A percentile compares a stretch with the other conserved stretches of the same genome.
Conservation (phyloP, 148 eudicot genomes). For the Nepenthes mirabilis region DNA sequence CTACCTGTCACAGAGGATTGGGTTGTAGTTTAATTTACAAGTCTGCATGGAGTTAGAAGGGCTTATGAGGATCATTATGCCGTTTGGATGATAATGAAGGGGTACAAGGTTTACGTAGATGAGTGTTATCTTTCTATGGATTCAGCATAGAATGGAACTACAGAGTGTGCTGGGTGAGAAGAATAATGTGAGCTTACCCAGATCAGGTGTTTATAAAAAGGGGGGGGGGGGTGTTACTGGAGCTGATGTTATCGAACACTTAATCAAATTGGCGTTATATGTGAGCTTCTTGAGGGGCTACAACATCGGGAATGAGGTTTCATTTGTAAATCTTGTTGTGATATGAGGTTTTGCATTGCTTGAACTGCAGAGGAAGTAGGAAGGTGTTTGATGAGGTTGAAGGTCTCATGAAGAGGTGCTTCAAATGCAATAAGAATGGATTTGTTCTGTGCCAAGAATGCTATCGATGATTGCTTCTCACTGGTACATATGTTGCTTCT, state of each 20-base stretch:
- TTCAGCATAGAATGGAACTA: conserved; percentile 47
- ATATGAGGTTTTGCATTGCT: conserved; percentile 74
- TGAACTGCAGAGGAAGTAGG: conserved; percentile 69
- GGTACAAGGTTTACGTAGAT: conserved; percentile 53
- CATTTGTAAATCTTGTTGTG: conserved; percentile 63
- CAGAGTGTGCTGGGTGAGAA: conserved; percentile 34
- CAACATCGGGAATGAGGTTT: conserved; percentile 30
- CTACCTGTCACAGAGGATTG: conserved; percentile 77
- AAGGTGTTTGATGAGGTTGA: conserved; percentile 82
- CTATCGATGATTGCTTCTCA: conserved; percentile 17
- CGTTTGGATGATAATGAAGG: conserved; percentile 55
- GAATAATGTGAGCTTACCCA: conserved; percentile 48
- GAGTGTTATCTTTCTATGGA: conserved; percentile 89
- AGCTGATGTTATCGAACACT: conserved; percentile 51
- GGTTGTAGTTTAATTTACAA: conserved; percentile 75
- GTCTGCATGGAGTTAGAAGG: conserved; percentile 64
- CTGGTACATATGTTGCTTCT: no score
- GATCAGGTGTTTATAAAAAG: conserved; percentile 70
- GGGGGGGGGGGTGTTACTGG: conserved; percentile 56
- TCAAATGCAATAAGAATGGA: conserved; percentile 78
- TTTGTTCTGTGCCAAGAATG: conserved; percentile 73
- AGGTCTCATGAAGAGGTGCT: conserved; percentile 50
- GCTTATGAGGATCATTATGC: conserved; percentile 74
- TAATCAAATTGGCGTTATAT: conserved; percentile 64
- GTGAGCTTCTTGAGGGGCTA: conserved; percentile 42